A percentile compares a stretch with the other conserved stretches of the same genome.
Evolutionary conservation across 1,284 basidiomycete genomes (phyloP).

Genomic region (Rhodotorula glutinis): DNA sequence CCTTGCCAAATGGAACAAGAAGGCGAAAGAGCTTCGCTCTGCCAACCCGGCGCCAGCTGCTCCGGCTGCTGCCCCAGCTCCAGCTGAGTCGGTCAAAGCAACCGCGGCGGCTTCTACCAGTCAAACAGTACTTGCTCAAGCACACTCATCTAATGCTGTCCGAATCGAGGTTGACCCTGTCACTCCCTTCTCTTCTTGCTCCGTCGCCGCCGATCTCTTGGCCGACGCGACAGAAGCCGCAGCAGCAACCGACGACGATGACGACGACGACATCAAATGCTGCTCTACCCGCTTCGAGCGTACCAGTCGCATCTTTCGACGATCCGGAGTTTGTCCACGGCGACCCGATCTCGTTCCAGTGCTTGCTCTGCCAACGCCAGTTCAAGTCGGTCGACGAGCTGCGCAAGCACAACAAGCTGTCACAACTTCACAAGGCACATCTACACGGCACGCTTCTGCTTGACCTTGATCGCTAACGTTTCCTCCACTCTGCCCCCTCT

Average conservation of each 20-base stretch:
- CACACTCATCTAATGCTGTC: background rate
- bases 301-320: constrained; percentile 41
- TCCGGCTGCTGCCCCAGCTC: background rate
- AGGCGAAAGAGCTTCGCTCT: constrained; percentile 70
- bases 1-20: constrained; percentile 92
- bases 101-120: background rate
- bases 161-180: background rate
- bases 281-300: background rate
- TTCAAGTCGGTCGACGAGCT: constrained; percentile 83
- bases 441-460: background rate
- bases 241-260: background rate
- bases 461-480: constrained; percentile 14
- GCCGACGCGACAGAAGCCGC: background rate
- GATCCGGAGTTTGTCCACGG: constrained; percentile 65
- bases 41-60: constrained; percentile 1
- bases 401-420: constrained; percentile 80
- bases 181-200: too few relatives aligned
- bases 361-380: constrained; percentile 82
- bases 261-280: background rate
- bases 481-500: background rate
- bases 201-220: background rate
- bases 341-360: constrained; percentile 62
- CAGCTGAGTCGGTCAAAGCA: background rate
- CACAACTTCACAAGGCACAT: constrained; percentile 83
- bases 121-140: constrained; percentile 12